These are phyloP conservation scores for Metschnikowia cerradonensis DNA, from an alignment of 805 yeast species.

Conservation along the genomic window DNA sequence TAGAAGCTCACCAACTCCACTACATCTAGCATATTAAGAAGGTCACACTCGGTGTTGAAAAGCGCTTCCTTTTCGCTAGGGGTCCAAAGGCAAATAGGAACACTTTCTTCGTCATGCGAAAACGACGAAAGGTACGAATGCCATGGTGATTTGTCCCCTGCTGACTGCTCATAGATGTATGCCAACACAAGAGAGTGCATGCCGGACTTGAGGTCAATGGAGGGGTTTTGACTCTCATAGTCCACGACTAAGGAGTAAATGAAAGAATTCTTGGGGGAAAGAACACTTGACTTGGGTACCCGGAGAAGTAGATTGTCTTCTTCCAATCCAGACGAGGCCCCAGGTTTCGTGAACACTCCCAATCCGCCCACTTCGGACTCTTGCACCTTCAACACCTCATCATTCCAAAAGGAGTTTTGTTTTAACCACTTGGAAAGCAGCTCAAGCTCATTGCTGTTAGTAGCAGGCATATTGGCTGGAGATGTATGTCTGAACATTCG, in stretches of 20 bases:
- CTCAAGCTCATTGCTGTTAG: constrained; percentile 15
- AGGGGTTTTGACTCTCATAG: constrained; percentile 21
- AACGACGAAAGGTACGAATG: constrained; percentile 56
- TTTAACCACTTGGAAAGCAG: constrained; percentile 51
- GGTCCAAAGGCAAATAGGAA: constrained; percentile 68
- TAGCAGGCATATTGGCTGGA: constrained; percentile 17
- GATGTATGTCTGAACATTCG: not conserved
- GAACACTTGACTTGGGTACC: constrained; percentile 56
- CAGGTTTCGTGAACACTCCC: constrained; percentile 59
- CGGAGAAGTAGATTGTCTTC: constrained; percentile 43
- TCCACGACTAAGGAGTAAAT: constrained; percentile 68
- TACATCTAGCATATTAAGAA: constrained; percentile 55
- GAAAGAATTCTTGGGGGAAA: constrained; percentile 55
- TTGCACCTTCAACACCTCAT: constrained; percentile 40
- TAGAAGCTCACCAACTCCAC: constrained; percentile 40
- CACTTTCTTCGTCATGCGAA: constrained; percentile 29
- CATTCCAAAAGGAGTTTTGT: constrained; percentile 53
- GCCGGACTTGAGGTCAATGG: constrained; percentile 44
- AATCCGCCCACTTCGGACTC: constrained; percentile 57
- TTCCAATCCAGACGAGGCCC: constrained; percentile 22
- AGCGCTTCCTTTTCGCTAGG: constrained; percentile 44
- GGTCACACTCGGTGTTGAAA: constrained; percentile 58
- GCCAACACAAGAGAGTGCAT: constrained; percentile 64
- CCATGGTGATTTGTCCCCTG: constrained; percentile 78
- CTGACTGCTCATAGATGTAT: constrained; percentile 64